Evolutionary conservation across 768 basidiomycete species (phyloP), one percentile per base, ranked within the genome.

Genomic region (Clitopilus hobsonii): DNA sequence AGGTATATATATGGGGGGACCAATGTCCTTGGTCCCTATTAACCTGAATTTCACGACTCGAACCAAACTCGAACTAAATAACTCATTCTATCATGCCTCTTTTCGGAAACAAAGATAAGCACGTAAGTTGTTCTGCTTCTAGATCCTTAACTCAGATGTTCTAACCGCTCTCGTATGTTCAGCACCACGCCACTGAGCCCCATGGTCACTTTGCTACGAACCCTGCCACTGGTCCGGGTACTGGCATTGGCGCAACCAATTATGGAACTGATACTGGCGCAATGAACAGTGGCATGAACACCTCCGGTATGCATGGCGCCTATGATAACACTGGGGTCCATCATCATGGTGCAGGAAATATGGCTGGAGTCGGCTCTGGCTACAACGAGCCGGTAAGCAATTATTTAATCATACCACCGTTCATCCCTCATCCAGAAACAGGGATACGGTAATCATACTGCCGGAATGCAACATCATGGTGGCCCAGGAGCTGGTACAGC

Each of bases 81-180:
- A 14, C 32, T 55, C 38, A 45, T 57, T 47, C 30, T 38, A 55
- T 26, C 56, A 71, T 71, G 70, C 67, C 70, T 64, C 62, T 68
- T 59, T 65, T 71, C 54, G 63, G 65, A 60, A 63, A 63, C 54
- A 67, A 67, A 32, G 60, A 36, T 54, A 20, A 18, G 51, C 29
- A 27, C 29, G 5, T 38, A 25, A 23, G n/a, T n/a, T 6, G 6
- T 38, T 10, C 18, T 38, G 2, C 24, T 36, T 52, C n/a, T n/a
- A n/a, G n/a, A n/a, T n/a, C n/a, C n/a, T n/a, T n/a, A n/a, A n/a
- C n/a, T n/a, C n/a, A n/a, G n/a, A 36, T 36, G 32, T 27, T 24
- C 27, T 45, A 13, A 29, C 36, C 3, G 20, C 24, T 24, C 4
- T 18, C 38, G 13, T 26, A 25, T 10, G n/a, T n/a, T 10, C 54